These are phyloP conservation scores for Aspergillus sp. DNA, from an alignment of 2,329 filamentous ascomycete genomes.

Conservation along the genomic window DNA sequence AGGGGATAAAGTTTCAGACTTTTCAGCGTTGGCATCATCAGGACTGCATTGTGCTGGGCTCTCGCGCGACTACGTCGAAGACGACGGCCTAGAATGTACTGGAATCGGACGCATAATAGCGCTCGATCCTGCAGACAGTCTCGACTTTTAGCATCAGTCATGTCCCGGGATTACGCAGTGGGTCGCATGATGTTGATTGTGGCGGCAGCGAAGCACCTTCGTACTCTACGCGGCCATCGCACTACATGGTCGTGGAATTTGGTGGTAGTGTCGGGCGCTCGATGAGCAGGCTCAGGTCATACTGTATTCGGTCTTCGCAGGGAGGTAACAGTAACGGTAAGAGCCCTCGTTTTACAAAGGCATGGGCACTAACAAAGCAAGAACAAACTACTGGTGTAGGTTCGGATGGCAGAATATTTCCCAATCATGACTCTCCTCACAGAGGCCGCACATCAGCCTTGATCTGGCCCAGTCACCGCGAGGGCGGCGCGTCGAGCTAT, in stretches of 20 bases:
- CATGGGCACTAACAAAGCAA: neutral
- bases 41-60: neutral
- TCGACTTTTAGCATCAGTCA: no score
- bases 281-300: no score
- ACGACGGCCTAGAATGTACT: no score
- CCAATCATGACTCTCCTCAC: neutral
- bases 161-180: no score
- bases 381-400: no score
- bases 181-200: no score
- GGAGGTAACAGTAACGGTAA: no score
- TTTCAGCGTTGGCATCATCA: neutral
- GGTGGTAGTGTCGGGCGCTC: no score
- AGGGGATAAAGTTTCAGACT: neutral
- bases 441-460: neutral
- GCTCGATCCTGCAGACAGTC: neutral
- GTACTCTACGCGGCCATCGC: no score
- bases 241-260: no score
- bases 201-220: no score
- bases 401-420: neutral
- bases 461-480: neutral
- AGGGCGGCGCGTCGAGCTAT: constrained; percentile 4
- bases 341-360: neutral
- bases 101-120: neutral
- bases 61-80: neutral
- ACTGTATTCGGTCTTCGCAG: no score